A percentile compares a stretch with the other conserved stretches of the same genome.
phyloP scores from a whole-genome alignment of 768 basidiomycete species.

The Termitomyces sp. region DNA sequence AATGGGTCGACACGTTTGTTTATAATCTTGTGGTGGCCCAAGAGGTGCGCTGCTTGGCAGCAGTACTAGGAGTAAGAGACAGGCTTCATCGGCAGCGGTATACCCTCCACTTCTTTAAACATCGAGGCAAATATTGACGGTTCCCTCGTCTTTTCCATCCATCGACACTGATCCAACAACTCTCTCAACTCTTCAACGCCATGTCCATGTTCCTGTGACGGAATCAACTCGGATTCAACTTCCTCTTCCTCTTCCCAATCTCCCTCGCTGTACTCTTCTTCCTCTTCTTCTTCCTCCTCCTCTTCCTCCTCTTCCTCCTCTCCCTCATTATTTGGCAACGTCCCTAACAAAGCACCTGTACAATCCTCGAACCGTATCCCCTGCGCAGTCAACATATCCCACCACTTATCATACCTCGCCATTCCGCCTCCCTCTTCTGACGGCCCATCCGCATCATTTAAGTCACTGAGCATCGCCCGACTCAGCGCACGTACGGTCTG shows the following conservation, averaged over 20 bases:
- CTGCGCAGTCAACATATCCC: slow-evolving; percentile 41
- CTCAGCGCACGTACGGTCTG: slow-evolving; percentile 55
- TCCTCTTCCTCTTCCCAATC: slow-evolving; percentile 22
- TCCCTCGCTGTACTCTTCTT: slow-evolving; percentile 25
- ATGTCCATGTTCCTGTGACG: slow-evolving; percentile 19
- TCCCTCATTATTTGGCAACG: slow-evolving; percentile 32
- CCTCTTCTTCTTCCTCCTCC: slow-evolving; percentile 22
- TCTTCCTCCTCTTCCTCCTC: slow-evolving; percentile 18
- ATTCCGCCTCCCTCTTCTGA: slow-evolving; percentile 32
- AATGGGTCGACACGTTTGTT: not conserved
- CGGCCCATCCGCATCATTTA: slow-evolving; percentile 52
- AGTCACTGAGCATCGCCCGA: slow-evolving; percentile 44
- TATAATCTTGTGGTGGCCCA: not conserved
- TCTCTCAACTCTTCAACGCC: slow-evolving; percentile 42
- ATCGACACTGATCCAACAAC: slow-evolving; percentile 51
- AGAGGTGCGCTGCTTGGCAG: not conserved
- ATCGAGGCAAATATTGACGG: slow-evolving; percentile 28
- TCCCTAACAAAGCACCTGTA: slow-evolving; percentile 60
- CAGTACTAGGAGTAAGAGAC: not conserved
- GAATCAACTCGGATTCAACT: slow-evolving; percentile 17
- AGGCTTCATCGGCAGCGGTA: not conserved
- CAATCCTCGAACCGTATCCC: slow-evolving; percentile 70
- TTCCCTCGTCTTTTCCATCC: slow-evolving; percentile 40
- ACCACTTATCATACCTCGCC: slow-evolving; percentile 69
- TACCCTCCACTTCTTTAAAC: slow-evolving; percentile 6